These are phyloP conservation scores for Aspergillus nomiae DNA, from an alignment of 2,329 filamentous ascomycete species.

Conservation along the genomic window DNA sequence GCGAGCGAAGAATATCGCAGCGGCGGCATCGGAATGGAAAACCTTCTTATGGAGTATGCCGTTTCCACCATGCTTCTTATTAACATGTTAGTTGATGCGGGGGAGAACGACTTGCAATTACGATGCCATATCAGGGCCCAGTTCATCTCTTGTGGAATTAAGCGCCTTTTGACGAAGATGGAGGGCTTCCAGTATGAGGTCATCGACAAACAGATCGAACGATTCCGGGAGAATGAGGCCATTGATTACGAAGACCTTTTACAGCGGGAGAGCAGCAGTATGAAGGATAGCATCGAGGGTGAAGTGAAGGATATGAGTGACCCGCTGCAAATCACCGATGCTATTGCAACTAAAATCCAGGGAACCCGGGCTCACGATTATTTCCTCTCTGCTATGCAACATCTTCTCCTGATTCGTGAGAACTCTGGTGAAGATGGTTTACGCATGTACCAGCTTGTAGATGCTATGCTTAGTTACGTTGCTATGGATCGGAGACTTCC, in stretches of 20 bases:
- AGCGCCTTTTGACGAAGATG: conserved; percentile 94
- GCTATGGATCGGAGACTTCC: conserved; percentile 95
- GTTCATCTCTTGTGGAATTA: conserved; percentile 94
- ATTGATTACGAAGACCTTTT: conserved; percentile 98
- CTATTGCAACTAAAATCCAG: conserved; percentile 80
- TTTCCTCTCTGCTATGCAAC: conserved; percentile 92
- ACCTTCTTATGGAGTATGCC: conserved; percentile 97
- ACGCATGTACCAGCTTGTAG: conserved; percentile 95
- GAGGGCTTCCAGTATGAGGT: conserved; percentile 97
- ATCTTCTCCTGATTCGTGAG: conserved; percentile 87
- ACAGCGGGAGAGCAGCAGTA: conserved; percentile 85
- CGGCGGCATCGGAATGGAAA: conserved; percentile 97
- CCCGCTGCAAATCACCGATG: conserved; percentile 89
- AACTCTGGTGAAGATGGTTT: conserved; percentile 89
- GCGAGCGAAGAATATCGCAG: conserved; percentile 95
- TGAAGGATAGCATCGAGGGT: conserved; percentile 82
- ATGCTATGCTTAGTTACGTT: conserved; percentile 98
- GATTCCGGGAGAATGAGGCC: conserved; percentile 88
- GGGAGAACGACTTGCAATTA: conserved; percentile 83
- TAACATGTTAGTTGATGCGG: conserved; percentile 94
- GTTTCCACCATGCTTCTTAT: conserved; percentile 91
- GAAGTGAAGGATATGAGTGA: conserved; percentile 92
- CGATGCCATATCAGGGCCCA: conserved; percentile 93
- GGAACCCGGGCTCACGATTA: conserved; percentile 90
- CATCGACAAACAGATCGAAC: conserved; percentile 97